Conservation (phyloP, 805 yeast genomes). For the Suhomyces faveliae region DNA sequence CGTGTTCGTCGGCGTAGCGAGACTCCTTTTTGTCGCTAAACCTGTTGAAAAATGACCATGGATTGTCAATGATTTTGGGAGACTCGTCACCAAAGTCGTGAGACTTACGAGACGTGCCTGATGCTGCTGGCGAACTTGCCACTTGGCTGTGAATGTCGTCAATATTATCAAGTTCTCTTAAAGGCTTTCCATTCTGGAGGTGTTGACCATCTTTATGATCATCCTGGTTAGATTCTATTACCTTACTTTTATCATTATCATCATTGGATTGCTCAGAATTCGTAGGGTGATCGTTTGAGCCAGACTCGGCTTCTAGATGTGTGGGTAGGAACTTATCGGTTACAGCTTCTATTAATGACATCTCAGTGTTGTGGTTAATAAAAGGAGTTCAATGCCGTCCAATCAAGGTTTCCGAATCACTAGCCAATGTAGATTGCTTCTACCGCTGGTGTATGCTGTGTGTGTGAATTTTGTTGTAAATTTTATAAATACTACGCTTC, state of each 20-base stretch:
- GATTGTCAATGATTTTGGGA: constrained; percentile 28
- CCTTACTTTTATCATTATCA: background rate
- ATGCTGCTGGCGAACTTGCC: background rate
- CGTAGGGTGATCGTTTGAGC: background rate
- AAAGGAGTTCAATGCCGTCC: background rate
- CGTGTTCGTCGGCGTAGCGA: constrained; percentile 31
- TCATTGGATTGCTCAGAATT: background rate
- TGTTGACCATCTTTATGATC: background rate
- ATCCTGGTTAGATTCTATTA: background rate
- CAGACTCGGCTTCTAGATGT: background rate
- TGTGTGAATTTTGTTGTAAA: background rate
- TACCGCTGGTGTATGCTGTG: background rate
- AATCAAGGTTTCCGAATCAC: background rate
- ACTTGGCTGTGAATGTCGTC: background rate
- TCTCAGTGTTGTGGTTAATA: background rate
- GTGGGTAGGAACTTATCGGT: background rate
- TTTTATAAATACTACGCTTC: background rate
- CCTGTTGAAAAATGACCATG: constrained; percentile 31
- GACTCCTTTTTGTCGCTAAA: constrained; percentile 30
- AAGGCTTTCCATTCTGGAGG: background rate
- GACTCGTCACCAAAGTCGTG: constrained; percentile 11
- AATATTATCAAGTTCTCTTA: background rate
- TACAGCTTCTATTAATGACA: background rate
- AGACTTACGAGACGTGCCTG: background rate
- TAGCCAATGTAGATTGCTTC: background rate